These are phyloP conservation scores for Paratrimastix pyriformis DNA, from an alignment of 78 protist species.

Conservation along the genomic window DNA sequence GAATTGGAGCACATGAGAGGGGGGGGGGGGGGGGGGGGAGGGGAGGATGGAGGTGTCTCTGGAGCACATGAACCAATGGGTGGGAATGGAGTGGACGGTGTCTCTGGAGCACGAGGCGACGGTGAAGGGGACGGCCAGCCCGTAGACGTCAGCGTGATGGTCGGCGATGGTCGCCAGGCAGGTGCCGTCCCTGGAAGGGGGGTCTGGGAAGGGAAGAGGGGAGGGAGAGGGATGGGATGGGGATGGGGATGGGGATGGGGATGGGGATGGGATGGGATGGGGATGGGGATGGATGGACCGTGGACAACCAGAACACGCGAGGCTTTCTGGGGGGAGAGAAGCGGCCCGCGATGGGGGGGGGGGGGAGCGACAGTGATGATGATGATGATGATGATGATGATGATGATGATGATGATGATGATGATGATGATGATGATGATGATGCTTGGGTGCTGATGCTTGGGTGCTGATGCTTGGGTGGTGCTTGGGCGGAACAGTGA, in stretches of 20 bases:
- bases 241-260: too few relatives aligned
- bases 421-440: too few relatives aligned
- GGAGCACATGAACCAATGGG: not conserved
- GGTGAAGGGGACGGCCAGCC: conserved; percentile 35
- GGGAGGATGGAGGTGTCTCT: not conserved
- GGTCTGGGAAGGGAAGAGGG: too few relatives aligned
- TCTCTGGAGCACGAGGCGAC: conserved; percentile 35
- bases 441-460: too few relatives aligned
- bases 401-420: too few relatives aligned
- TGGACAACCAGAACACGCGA: too few relatives aligned
- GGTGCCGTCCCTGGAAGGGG: conserved; percentile 41
- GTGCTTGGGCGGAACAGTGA: too few relatives aligned
- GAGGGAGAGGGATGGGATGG: too few relatives aligned
- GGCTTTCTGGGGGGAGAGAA: not conserved
- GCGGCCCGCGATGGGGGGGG: not conserved
- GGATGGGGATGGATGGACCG: conserved; percentile 29
- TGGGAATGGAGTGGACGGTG: not conserved
- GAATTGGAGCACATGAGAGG: not conserved
- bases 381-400: too few relatives aligned
- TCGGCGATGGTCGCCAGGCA: conserved; percentile 23
- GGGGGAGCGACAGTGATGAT: not conserved
- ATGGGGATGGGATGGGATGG: too few relatives aligned
- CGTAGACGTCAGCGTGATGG: conserved; percentile 54
- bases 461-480: too few relatives aligned
- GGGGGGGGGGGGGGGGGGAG: not conserved